Conservation (phyloP, 306 rosid genomes). For the Lathyrus oleraceus region DNA sequence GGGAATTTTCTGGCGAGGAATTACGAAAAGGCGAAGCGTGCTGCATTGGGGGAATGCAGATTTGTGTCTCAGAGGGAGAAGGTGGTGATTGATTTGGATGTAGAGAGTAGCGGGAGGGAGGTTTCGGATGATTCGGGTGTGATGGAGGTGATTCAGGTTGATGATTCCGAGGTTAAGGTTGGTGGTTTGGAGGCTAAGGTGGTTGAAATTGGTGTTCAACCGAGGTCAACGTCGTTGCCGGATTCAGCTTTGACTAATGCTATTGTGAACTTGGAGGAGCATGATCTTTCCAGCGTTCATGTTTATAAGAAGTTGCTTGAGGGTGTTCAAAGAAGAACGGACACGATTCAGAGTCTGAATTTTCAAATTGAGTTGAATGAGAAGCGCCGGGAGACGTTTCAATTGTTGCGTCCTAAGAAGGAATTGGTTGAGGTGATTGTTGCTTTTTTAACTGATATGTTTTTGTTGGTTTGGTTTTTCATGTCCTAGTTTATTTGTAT, state of each 20-base stretch:
- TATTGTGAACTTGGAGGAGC: conserved; percentile 38
- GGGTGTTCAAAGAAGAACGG: conserved; percentile 32
- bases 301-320: conserved; percentile 74
- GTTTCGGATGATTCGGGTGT: conserved; percentile 57
- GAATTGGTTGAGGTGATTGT: conserved; percentile 51
- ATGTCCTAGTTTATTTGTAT: background rate
- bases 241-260: conserved; percentile 52
- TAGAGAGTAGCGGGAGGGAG: conserved; percentile 38
- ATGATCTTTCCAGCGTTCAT: conserved; percentile 33
- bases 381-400: conserved; percentile 41
- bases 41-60: conserved; percentile 42
- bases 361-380: conserved; percentile 58
- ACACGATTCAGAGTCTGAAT: conserved; percentile 39
- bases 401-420: conserved; percentile 54
- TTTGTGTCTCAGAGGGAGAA: conserved; percentile 41
- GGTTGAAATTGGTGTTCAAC: conserved; percentile 30
- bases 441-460: background rate
- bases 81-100: conserved; percentile 61
- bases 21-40: conserved; percentile 34
- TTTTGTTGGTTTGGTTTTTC: conserved; percentile 3
- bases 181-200: conserved; percentile 33
- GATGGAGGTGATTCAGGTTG: conserved; percentile 39
- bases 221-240: conserved; percentile 46
- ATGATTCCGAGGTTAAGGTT: conserved; percentile 16
- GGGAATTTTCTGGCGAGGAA: conserved; percentile 38